Percentiles rank a stretch among this genome's conserved stretches.
phyloP scores from a whole-genome alignment of 2,329 filamentous ascomycete genomes.

The Pseudogymnoascus destructans region DNA sequence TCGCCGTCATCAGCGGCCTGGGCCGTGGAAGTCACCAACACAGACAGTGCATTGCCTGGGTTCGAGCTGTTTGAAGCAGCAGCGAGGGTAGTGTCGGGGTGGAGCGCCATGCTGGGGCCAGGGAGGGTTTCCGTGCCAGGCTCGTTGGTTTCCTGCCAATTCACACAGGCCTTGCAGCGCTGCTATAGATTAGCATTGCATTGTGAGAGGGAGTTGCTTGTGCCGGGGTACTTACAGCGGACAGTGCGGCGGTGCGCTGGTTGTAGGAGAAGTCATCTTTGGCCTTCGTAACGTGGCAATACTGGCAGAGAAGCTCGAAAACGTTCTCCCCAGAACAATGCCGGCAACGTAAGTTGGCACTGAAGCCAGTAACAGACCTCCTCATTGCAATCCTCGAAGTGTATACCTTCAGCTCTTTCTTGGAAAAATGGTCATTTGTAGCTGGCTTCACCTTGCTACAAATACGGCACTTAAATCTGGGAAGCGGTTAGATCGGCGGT shows the following conservation, averaged over 20 bases:
- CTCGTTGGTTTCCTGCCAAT: constrained; percentile 17
- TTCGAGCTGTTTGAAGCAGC: not conserved
- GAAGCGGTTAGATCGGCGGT: constrained; percentile 7
- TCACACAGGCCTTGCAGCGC: constrained; percentile 29
- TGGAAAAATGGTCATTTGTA: constrained; percentile 29
- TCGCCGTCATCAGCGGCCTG: not conserved
- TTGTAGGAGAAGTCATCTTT: constrained; percentile 37
- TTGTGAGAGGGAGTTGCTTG: not conserved
- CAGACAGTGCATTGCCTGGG: not conserved
- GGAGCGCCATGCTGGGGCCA: constrained; percentile 15
- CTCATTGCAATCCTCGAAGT: constrained; percentile 14
- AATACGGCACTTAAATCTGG: constrained; percentile 33
- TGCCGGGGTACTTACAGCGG: constrained; percentile 24
- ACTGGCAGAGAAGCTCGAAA: constrained; percentile 35
- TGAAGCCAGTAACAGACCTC: constrained; percentile 14
- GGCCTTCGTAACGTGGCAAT: constrained; percentile 34
- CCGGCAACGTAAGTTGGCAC: constrained; percentile 28
- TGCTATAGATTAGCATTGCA: constrained; percentile 17
- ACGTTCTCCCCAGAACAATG: constrained; percentile 31
- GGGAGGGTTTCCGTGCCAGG: constrained; percentile 14
- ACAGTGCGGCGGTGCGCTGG: constrained; percentile 31
- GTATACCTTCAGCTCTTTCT: constrained; percentile 31
- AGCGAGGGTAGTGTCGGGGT: not conserved
- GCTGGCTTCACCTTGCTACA: constrained; percentile 31
- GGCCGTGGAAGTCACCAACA: not conserved